Evolutionary conservation across 495 filamentous ascomycete genomes (phyloP).

Genomic region (Pyrenopolyporus hunteri): DNA sequence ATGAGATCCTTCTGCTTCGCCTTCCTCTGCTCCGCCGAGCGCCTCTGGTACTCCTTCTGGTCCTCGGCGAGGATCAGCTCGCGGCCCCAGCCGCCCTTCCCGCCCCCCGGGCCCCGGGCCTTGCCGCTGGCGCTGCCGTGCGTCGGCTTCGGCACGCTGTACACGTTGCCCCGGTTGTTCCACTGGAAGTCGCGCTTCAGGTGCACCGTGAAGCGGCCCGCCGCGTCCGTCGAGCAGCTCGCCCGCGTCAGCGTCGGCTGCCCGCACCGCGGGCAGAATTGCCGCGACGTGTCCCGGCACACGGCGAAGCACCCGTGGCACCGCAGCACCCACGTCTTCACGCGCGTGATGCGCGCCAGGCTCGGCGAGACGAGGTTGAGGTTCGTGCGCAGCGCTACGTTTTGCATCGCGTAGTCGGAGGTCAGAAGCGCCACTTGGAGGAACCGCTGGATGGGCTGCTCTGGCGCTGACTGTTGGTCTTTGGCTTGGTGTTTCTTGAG

Average conservation of each 20-base stretch:
- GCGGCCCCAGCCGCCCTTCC: slow-evolving; percentile 85
- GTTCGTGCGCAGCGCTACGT: slow-evolving; percentile 92
- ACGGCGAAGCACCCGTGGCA: slow-evolving; percentile 94
- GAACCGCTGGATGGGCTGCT: slow-evolving; percentile 60
- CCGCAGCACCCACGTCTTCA: slow-evolving; percentile 86
- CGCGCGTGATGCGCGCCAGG: slow-evolving; percentile 74
- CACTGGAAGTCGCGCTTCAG: slow-evolving; percentile 95
- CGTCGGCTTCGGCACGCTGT: slow-evolving; percentile 89
- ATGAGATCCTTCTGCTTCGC: slow-evolving; percentile 80
- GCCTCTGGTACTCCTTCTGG: slow-evolving; percentile 87
- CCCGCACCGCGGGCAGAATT: slow-evolving; percentile 93
- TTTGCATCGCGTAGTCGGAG: slow-evolving; percentile 96
- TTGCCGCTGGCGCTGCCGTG: slow-evolving; percentile 80
- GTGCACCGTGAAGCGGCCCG: slow-evolving; percentile 84
- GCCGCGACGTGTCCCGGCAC: slow-evolving; percentile 82
- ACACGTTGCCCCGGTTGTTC: slow-evolving; percentile 90
- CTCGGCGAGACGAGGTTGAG: slow-evolving; percentile 84
- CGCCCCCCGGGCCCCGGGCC: slow-evolving; percentile 67
- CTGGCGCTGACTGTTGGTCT: slow-evolving; percentile 46
- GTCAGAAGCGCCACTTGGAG: slow-evolving; percentile 89
- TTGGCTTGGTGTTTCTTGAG: slow-evolving; percentile 82
- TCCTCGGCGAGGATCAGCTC: slow-evolving; percentile 86
- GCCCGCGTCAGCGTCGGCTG: slow-evolving; percentile 85
- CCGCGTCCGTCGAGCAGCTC: slow-evolving; percentile 78
- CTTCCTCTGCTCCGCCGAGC: slow-evolving; percentile 65